Conservation (phyloP, 2,329 filamentous ascomycete genomes). For the Exophiala oligosperma region DNA sequence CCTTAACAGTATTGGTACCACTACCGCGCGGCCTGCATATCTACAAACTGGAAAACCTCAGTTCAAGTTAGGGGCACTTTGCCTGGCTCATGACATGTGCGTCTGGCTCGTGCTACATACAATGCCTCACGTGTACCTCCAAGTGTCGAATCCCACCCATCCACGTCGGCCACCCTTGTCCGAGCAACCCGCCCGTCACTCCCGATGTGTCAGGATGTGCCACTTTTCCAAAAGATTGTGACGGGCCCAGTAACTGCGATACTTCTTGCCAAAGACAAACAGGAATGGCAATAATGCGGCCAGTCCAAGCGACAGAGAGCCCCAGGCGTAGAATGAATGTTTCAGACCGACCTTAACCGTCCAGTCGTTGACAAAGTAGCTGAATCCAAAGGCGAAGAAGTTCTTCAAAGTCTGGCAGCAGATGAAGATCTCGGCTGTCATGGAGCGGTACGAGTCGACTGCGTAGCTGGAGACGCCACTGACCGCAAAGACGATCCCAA, state of each 20-base stretch:
- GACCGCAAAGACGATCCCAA: slow-evolving; percentile 37
- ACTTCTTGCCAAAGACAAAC: slow-evolving; percentile 20
- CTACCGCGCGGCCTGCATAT: too few relatives aligned
- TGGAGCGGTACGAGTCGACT: slow-evolving; percentile 48
- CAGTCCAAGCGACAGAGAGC: slow-evolving; percentile 13
- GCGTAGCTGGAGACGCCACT: slow-evolving; percentile 52
- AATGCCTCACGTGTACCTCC: too few relatives aligned
- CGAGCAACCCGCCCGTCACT: neutral
- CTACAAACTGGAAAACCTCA: too few relatives aligned
- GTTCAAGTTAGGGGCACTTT: too few relatives aligned
- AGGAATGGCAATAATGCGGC: slow-evolving; percentile 9
- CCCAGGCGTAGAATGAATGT: slow-evolving; percentile 20
- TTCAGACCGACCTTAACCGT: slow-evolving; percentile 9
- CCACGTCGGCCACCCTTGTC: too few relatives aligned
- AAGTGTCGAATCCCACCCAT: too few relatives aligned
- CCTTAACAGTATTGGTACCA: too few relatives aligned
- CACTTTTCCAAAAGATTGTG: slow-evolving; percentile 17
- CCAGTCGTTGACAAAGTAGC: slow-evolving; percentile 22
- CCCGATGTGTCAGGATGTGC: slow-evolving; percentile 15
- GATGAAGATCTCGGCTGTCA: slow-evolving; percentile 46
- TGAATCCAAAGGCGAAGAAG: slow-evolving; percentile 44
- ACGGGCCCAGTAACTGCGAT: slow-evolving; percentile 20
- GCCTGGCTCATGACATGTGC: too few relatives aligned
- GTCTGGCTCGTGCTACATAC: too few relatives aligned
- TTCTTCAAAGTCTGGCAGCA: slow-evolving; percentile 47